phyloP scores from a whole-genome alignment of 83 land plant genomes.

The Thuja plicata region DNA sequence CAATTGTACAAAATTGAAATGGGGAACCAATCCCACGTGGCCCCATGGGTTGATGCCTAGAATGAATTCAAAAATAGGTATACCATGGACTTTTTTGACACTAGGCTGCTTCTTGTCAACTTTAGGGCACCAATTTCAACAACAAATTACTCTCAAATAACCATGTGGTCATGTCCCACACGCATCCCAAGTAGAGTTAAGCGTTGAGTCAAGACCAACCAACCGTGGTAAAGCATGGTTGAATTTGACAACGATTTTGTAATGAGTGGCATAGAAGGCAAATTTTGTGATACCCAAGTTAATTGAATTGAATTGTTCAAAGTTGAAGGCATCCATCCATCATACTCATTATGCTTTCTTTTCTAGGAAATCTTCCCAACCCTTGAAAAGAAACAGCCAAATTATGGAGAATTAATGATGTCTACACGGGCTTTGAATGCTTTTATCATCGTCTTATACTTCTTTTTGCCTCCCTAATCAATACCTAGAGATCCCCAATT shows the following conservation, averaged over 20 bases:
- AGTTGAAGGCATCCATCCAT: not conserved
- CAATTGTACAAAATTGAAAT: too few species aligned
- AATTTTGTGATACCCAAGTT: too few species aligned
- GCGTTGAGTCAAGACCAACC: not conserved
- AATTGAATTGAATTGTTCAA: not conserved
- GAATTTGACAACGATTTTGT: not conserved
- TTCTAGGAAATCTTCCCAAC: not conserved
- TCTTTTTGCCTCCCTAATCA: not conserved
- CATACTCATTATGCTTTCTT: too few species aligned
- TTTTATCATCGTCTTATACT: not conserved
- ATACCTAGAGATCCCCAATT: not conserved
- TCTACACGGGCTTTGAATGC: not conserved
- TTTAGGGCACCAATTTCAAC: not conserved
- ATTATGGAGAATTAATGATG: not conserved
- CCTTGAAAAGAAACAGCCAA: not conserved
- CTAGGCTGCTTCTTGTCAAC: not conserved
- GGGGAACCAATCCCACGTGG: not conserved
- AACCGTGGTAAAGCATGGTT: not conserved
- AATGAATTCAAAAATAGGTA: too few species aligned
- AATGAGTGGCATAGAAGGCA: not conserved
- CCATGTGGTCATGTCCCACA: not conserved
- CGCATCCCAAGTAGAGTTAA: not conserved
- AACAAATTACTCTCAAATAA: not conserved
- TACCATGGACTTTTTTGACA: slow-evolving; percentile 1
- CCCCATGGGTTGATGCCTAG: not conserved